Evolutionary conservation across 371 early-diverging fungal species (phyloP).

Genomic region (Mortierella sp.): DNA sequence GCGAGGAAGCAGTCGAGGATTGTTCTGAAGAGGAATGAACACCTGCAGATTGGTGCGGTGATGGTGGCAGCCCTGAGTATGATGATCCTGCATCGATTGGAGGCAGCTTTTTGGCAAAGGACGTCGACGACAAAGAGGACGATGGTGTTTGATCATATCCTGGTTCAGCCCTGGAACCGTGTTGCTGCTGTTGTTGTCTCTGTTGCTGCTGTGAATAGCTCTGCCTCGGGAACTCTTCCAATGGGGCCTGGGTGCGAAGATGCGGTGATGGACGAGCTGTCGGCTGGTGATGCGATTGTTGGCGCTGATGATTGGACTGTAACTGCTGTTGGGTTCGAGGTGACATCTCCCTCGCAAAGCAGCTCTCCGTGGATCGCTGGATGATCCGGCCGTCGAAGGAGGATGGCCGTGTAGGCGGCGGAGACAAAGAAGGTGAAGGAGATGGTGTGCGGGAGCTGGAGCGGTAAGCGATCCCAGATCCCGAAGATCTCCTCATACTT

Average conservation of each 20-base stretch:
- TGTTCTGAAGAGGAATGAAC: conserved; percentile 27
- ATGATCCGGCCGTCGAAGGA: no score
- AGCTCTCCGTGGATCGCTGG: no score
- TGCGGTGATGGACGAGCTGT: no score
- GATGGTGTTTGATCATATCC: not conserved
- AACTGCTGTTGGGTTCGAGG: no score
- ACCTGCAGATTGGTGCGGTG: conserved; percentile 8
- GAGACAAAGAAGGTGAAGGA: not conserved
- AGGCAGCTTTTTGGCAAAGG: conserved; percentile 4
- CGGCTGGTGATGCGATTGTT: no score
- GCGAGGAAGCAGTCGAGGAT: conserved; percentile 31
- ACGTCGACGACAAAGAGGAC: not conserved
- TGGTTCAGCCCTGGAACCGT: conserved; percentile 4
- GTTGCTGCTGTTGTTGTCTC: not conserved
- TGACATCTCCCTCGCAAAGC: no score
- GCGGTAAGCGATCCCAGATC: not conserved
- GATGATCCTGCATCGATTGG: conserved; percentile 5
- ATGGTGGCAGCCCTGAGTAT: conserved; percentile 1
- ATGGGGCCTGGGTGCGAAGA: no score
- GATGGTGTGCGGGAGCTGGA: not conserved
- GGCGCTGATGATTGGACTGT: no score
- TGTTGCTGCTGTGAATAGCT: no score
- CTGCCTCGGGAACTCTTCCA: no score
- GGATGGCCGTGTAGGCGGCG: not conserved
- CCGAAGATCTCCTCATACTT: no score